phyloP scores from a whole-genome alignment of 495 filamentous ascomycete genomes.

The Amorphotheca resinae region DNA sequence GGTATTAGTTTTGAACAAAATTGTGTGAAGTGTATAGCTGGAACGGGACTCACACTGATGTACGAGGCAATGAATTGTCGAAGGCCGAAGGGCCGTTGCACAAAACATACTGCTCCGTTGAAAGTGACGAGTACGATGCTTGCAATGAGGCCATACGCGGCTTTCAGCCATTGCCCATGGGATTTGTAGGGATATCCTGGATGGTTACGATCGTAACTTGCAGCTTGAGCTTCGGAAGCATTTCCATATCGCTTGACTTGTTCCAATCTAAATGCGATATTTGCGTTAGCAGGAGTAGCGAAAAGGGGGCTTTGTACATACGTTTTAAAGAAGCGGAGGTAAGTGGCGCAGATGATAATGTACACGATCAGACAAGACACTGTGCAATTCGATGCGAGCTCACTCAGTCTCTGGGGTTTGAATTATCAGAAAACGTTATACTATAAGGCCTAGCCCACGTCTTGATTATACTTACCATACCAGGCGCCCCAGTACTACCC shows the following conservation, averaged over 20 bases:
- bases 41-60: constrained; percentile 31
- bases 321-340: constrained; percentile 30
- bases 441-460: too few species aligned
- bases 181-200: constrained; percentile 35
- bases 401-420: constrained; percentile 20
- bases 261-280: constrained; percentile 17
- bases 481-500: constrained; percentile 25
- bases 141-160: constrained; percentile 30
- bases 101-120: constrained; percentile 31
- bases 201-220: constrained; percentile 32
- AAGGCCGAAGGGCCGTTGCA: constrained; percentile 25
- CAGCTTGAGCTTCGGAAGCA: constrained; percentile 24
- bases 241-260: constrained; percentile 24
- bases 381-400: constrained; percentile 33
- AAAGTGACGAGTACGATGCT: constrained; percentile 32
- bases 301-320: constrained; percentile 13
- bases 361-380: constrained; percentile 34
- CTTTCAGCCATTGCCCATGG: constrained; percentile 34
- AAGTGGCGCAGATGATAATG: constrained; percentile 31
- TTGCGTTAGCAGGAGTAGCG: neutral
- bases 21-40: neutral
- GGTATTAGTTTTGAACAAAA: neutral
- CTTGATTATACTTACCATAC: constrained; percentile 20
- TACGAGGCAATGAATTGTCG: constrained; percentile 34
- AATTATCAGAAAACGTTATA: neutral